phyloP scores from a whole-genome alignment of 331 rosid species.

The Prunus yedoensis region DNA sequence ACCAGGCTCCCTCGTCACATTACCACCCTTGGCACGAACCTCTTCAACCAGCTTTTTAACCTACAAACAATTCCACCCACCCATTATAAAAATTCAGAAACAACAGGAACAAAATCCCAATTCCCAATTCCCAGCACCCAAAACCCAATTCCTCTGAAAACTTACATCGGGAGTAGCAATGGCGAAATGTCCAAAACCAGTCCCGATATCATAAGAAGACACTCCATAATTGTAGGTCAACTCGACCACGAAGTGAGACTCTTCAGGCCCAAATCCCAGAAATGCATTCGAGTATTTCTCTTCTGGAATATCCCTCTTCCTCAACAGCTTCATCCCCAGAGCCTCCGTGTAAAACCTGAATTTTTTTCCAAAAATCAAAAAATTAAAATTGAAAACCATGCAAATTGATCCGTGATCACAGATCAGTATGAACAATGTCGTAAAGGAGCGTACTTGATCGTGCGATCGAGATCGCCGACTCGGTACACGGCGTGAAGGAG shows the following conservation, averaged over 20 bases:
- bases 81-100: not conserved
- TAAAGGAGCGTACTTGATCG: conserved; percentile 64
- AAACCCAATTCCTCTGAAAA: not conserved
- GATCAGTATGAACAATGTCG: not conserved
- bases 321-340: conserved; percentile 80
- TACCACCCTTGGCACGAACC: conserved; percentile 72
- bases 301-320: conserved; percentile 83
- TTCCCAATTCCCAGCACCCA: not conserved
- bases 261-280: conserved; percentile 85
- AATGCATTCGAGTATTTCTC: conserved; percentile 91
- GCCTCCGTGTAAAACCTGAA: conserved; percentile 83
- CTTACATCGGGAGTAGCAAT: conserved; percentile 86
- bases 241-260: conserved; percentile 77
- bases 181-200: conserved; percentile 9
- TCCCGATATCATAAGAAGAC: conserved; percentile 9
- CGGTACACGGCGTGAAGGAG: conserved; percentile 90
- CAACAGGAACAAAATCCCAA: not conserved
- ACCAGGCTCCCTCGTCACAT: conserved; percentile 83
- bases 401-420: not conserved
- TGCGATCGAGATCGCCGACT: conserved; percentile 95
- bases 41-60: conserved; percentile 75
- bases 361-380: not conserved
- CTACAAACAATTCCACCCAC: conserved; percentile 34
- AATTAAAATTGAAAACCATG: not conserved
- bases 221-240: conserved; percentile 73